Conservation (phyloP, 176 grass and related monocot genomes). For the Oryza officinalis region DNA sequence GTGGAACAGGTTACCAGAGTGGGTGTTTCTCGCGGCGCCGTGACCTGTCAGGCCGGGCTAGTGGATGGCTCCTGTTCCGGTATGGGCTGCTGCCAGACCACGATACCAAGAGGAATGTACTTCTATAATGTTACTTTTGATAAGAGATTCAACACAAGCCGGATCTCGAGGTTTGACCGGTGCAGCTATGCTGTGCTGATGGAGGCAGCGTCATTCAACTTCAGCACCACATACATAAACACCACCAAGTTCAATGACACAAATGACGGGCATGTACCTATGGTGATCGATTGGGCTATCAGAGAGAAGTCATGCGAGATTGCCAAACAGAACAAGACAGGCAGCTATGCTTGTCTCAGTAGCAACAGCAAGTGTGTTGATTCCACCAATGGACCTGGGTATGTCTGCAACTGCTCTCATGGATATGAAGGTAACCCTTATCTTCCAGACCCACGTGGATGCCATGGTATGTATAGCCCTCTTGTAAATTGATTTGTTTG, state of each 20-base stretch:
- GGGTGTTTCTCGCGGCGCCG: conserved; percentile 39
- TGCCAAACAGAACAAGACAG: background rate
- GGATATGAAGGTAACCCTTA: conserved; percentile 37
- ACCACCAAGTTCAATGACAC: conserved; percentile 14
- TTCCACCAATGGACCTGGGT: background rate
- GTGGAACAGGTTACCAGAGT: background rate
- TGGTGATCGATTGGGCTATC: conserved; percentile 9
- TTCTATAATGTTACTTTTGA: background rate
- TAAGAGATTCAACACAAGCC: background rate
- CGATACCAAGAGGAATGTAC: background rate
- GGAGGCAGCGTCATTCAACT: conserved; percentile 5
- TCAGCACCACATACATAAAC: background rate
- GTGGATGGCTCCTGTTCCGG: conserved; percentile 20
- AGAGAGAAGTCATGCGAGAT: background rate
- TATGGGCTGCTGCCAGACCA: conserved; percentile 42
- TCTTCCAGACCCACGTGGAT: background rate
- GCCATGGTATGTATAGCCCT: no score
- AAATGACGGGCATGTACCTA: fast-evolving
- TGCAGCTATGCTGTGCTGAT: conserved; percentile 28
- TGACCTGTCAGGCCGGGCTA: background rate
- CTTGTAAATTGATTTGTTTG: no score
- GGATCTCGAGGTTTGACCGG: background rate
- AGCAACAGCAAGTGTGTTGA: background rate
- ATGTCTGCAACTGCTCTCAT: conserved; percentile 23
- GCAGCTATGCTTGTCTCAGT: conserved; percentile 25